These are phyloP conservation scores for Acacia acuminata DNA, from an alignment of 306 rosid genomes.

Conservation along the genomic window DNA sequence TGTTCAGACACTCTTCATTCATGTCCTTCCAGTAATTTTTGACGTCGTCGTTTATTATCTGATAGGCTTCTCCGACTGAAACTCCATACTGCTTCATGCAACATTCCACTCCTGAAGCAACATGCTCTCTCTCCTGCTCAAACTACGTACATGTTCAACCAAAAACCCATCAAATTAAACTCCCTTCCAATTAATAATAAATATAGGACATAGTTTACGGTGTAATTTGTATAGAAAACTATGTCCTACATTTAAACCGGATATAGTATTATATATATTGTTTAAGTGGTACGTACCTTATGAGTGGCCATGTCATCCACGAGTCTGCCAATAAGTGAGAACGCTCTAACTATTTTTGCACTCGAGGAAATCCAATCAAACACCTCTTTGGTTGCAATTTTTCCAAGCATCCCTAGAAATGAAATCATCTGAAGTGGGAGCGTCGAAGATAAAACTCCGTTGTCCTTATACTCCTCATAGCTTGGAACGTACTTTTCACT, in stretches of 20 bases:
- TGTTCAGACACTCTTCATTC: not conserved
- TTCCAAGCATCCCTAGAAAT: constrained; percentile 26
- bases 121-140: not conserved
- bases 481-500: constrained; percentile 18
- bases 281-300: constrained; percentile 35
- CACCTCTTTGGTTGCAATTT: constrained; percentile 27
- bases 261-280: no score
- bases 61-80: not conserved
- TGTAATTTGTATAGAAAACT: no score
- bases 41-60: not conserved
- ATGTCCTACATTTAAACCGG: no score
- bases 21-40: not conserved
- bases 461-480: constrained; percentile 25
- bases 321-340: not conserved
- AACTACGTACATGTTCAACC: not conserved
- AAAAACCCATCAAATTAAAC: not conserved
- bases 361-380: constrained; percentile 33
- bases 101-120: not conserved
- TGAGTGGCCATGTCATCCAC: constrained; percentile 39
- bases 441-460: not conserved
- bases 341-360: constrained; percentile 28
- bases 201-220: no score
- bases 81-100: not conserved
- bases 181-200: not conserved
- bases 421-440: not conserved